Base-by-base conservation (phyloP, 139 green algal genomes). In the Ettlia oleoabundans region DNA sequence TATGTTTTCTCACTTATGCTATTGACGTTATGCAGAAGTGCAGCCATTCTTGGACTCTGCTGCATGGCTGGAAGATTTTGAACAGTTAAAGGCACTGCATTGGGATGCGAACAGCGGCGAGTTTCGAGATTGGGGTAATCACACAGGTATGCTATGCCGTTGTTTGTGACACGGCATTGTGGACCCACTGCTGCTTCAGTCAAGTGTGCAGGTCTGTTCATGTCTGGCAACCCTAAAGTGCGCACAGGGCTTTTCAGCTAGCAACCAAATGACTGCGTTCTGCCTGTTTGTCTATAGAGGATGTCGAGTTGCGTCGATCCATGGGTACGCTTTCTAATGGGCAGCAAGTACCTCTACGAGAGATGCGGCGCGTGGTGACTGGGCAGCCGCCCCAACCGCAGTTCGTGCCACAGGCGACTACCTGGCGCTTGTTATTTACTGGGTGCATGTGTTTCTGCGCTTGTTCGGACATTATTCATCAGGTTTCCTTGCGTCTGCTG, bases 91-190 rank as follows among this genome's bases (percentile, higher is more conserved):
- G 26, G 32, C 6, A 24, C 86, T 98, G 80, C 96, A 99, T 86
- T 92, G 70, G 28, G 89, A 98, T 72, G 47, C 43, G 15, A 68
- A 9, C 1, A 82, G 40, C 18, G 83, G 87, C 1, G 37, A 86
- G 65, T 99, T 94, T 80, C 68, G 77, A 28, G 96, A 99, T 86
- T 99, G 83, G 70, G 96, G 96, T n/a, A 84, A 91, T 33, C 96
- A 99, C 90, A 97, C 94, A 7, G 93, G 98, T 81, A 88, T n/a
- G n/a, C n/a, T n/a, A n/a, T n/a, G n/a, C n/a, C n/a, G n/a, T n/a
- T n/a, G n/a, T n/a, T n/a, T n/a, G n/a, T n/a, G n/a, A n/a, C n/a
- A n/a, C n/a, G n/a, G n/a, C n/a, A n/a, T n/a, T n/a, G n/a, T n/a
- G n/a, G n/a, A n/a, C n/a, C n/a, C n/a, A n/a, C n/a, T n/a, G n/a